A percentile compares a stretch with the other conserved stretches of the same genome.
Evolutionary conservation across 1,284 basidiomycete species (phyloP).

Genomic region (Trichosporon coremiiforme): DNA sequence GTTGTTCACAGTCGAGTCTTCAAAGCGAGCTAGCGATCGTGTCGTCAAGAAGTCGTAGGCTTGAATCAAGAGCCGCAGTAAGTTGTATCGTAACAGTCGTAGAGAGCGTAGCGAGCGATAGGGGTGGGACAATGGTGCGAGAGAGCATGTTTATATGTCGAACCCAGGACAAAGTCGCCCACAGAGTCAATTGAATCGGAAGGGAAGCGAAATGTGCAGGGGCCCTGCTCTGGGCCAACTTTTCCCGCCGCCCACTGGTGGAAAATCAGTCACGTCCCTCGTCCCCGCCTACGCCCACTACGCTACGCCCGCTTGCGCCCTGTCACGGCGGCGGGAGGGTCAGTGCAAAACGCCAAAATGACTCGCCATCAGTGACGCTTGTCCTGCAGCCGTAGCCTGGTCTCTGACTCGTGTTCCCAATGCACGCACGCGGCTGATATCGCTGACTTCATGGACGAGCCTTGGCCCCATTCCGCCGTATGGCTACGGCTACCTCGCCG

Average conservation of each 20-base stretch:
- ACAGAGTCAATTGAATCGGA: not conserved
- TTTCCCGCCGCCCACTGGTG: too few species aligned
- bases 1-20: not conserved
- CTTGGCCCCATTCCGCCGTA: too few species aligned
- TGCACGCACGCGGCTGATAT: not conserved
- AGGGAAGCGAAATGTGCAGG: not conserved
- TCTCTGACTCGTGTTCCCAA: not conserved
- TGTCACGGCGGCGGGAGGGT: not conserved
- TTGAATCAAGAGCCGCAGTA: too few species aligned
- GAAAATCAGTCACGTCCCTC: slow-evolving; percentile 14
- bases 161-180: not conserved
- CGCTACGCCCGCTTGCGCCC: too few species aligned
- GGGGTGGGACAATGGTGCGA: not conserved
- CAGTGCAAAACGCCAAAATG: not conserved
- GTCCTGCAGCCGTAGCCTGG: too few species aligned
- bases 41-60: too few species aligned
- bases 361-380: not conserved
- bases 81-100: not conserved
- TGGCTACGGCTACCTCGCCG: too few species aligned
- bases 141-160: not conserved
- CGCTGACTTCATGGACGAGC: not conserved
- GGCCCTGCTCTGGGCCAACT: not conserved
- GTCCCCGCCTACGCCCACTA: not conserved
- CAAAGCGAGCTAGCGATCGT: not conserved
- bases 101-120: not conserved